phyloP scores from a whole-genome alignment of 768 basidiomycete genomes.

The Termitomyces sp. region DNA sequence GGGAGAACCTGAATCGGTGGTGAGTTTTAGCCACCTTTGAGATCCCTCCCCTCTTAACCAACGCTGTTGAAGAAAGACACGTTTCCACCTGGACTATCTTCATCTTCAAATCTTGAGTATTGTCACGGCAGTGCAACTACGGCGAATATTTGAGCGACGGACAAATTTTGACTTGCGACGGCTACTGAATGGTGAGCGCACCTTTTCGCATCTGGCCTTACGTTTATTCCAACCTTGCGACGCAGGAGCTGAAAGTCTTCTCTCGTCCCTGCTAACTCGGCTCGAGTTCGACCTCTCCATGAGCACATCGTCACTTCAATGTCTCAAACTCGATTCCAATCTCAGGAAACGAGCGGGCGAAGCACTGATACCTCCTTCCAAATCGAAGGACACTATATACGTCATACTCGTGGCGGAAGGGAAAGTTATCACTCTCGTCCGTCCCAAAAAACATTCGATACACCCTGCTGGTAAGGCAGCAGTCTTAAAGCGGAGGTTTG shows the following conservation, averaged over 20 bases:
- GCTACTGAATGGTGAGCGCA: conserved; percentile 54
- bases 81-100: conserved; percentile 91
- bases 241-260: conserved; percentile 78
- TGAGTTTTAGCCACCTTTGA: conserved; percentile 37
- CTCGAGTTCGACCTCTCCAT: conserved; percentile 81
- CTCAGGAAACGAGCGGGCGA: conserved; percentile 78
- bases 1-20: conserved; percentile 96
- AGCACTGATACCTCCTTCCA: conserved; percentile 71
- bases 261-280: conserved; percentile 65
- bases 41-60: conserved; percentile 16
- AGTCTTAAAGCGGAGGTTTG: background rate
- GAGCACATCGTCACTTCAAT: conserved; percentile 76
- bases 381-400: conserved; percentile 92
- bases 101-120: conserved; percentile 92
- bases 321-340: conserved; percentile 67
- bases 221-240: background rate
- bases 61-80: conserved; percentile 71
- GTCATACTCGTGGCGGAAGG: conserved; percentile 79
- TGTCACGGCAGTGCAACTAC: conserved; percentile 81
- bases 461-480: conserved; percentile 76
- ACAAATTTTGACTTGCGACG: conserved; percentile 89
- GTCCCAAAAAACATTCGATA: conserved; percentile 92
- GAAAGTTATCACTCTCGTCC: conserved; percentile 79
- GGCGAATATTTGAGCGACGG: conserved; percentile 81
- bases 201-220: background rate